These are phyloP conservation scores for Colletotrichum shisoi DNA, from an alignment of 2,329 filamentous ascomycete species.

Conservation along the genomic window DNA sequence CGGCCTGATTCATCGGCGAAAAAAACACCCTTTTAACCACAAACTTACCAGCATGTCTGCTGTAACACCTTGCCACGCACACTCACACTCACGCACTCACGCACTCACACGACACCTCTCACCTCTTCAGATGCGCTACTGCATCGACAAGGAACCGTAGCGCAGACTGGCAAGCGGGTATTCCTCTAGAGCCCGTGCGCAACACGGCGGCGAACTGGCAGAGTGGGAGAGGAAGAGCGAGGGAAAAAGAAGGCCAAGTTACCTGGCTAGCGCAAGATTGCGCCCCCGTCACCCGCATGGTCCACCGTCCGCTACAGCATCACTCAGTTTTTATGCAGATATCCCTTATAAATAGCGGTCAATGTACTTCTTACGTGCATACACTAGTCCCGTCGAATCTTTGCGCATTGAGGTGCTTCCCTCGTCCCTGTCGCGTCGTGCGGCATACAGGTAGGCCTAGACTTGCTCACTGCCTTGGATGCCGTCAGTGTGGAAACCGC, in stretches of 20 bases:
- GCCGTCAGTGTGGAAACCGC: constrained; percentile 39
- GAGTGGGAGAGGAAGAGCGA: neutral
- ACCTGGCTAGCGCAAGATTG: constrained; percentile 31
- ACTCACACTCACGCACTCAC: neutral
- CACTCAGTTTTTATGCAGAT: constrained; percentile 22
- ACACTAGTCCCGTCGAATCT: neutral
- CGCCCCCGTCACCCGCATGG: constrained; percentile 31
- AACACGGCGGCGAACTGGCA: no score
- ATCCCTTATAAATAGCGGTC: constrained; percentile 6
- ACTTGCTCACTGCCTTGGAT: constrained; percentile 15
- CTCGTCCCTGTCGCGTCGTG: constrained; percentile 14
- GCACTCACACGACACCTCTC: constrained; percentile 14
- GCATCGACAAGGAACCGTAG: constrained; percentile 30
- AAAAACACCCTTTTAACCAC: no score
- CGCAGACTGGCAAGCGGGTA: constrained; percentile 28
- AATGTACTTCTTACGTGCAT: constrained; percentile 10
- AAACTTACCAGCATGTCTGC: no score
- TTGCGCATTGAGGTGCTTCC: constrained; percentile 27
- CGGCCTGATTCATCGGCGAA: no score
- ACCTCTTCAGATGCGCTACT: constrained; percentile 29
- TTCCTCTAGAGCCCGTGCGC: constrained; percentile 28
- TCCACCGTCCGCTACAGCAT: neutral
- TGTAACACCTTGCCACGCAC: no score
- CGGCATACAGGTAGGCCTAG: constrained; percentile 4
- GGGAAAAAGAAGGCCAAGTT: constrained; percentile 9